A percentile compares a stretch with the other conserved stretches of the same genome.
Evolutionary conservation across 352 stramenopile genomes (phyloP).

Genomic region (Phytophthora boehmeriae): DNA sequence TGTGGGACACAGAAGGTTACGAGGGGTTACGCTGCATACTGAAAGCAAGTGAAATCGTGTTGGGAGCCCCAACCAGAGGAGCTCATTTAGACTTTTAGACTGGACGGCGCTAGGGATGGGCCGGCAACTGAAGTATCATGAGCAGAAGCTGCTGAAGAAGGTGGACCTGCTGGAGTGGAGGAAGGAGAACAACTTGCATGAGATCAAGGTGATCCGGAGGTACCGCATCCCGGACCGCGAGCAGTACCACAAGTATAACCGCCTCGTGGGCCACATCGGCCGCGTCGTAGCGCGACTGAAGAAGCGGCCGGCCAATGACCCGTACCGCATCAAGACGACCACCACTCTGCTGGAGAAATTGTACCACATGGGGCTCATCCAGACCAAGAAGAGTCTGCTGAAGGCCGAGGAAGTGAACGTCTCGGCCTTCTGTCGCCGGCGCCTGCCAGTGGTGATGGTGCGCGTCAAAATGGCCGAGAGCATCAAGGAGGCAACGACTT

Average conservation of each 20-base stretch:
- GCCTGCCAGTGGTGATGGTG: constrained; percentile 99
- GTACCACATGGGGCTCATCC: constrained; percentile 97
- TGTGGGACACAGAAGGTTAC: no score
- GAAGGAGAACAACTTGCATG: constrained; percentile 97
- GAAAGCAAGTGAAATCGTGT: no score
- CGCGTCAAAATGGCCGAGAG: constrained; percentile 99
- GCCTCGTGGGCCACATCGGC: constrained; percentile 96
- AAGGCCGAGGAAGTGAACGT: constrained; percentile 98
- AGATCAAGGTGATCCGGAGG: constrained; percentile 97
- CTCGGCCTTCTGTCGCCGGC: constrained; percentile 94
- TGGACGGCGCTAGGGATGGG: constrained; percentile 51
- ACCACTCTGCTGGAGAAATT: constrained; percentile 98
- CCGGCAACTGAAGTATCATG: constrained; percentile 94
- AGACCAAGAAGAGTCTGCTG: constrained; percentile 96
- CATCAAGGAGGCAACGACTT: constrained; percentile 97
- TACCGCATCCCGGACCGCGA: constrained; percentile 99
- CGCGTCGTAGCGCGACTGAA: constrained; percentile 96
- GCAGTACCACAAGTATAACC: constrained; percentile 99
- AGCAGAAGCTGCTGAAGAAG: constrained; percentile 99
- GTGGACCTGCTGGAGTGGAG: constrained; percentile 99
- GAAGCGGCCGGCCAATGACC: constrained; percentile 93
- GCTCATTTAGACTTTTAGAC: neutral
- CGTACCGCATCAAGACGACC: constrained; percentile 97
- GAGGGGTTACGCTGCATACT: no score
- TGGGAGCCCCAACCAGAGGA: no score